Percentiles rank a stretch among this genome's conserved stretches.
These are phyloP conservation scores for Entomortierella beljakovae DNA, from an alignment of 192 early-diverging fungal species.

Conservation along the genomic window DNA sequence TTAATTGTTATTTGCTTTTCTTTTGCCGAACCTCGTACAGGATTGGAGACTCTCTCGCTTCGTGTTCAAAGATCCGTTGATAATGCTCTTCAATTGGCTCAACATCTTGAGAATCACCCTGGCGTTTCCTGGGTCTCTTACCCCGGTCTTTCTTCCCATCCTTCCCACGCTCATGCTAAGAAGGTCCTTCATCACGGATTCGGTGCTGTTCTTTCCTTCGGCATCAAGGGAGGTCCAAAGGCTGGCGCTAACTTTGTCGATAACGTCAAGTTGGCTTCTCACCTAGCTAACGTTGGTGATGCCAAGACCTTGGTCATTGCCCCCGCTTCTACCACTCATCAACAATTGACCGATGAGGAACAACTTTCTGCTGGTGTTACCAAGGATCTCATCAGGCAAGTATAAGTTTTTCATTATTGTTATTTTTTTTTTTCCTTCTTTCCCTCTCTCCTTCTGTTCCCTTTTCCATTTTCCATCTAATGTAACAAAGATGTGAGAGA, in stretches of 20 bases:
- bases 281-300: conserved; percentile 97
- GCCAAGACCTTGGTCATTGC: conserved; percentile 90
- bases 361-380: conserved; percentile 82
- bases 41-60: conserved; percentile 91
- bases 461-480: not conserved
- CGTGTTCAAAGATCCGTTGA: conserved; percentile 88
- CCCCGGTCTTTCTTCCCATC: conserved; percentile 85
- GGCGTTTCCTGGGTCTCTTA: conserved; percentile 90
- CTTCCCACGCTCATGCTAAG: conserved; percentile 82
- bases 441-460: not conserved
- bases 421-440: not conserved
- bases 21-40: conserved; percentile 8
- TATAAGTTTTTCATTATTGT: not conserved
- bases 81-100: conserved; percentile 83
- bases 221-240: conserved; percentile 63
- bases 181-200: conserved; percentile 87
- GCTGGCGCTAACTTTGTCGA: conserved; percentile 81
- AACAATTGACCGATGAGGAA: conserved; percentile 87
- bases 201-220: conserved; percentile 89
- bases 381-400: conserved; percentile 73
- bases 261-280: conserved; percentile 82
- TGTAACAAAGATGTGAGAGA: too few relatives aligned
- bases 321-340: conserved; percentile 88
- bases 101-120: conserved; percentile 79
- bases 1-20: not conserved